These are phyloP conservation scores for Hibiscus trionum DNA, from an alignment of 345 rosid species.

Conservation along the genomic window DNA sequence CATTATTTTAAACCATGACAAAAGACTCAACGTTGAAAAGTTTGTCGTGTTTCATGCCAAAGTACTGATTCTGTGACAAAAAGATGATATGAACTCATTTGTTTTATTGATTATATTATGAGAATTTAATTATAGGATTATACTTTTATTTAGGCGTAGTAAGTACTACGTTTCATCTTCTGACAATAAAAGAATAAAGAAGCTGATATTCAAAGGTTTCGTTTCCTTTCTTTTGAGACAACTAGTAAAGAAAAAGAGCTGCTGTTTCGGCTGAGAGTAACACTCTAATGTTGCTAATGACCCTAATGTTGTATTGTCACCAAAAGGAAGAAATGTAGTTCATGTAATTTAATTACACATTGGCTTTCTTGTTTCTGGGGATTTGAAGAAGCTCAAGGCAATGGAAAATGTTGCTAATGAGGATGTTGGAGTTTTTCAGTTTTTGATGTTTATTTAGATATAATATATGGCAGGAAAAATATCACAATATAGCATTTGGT, in stretches of 20 bases:
- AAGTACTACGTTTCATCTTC: background rate
- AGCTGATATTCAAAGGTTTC: constrained; percentile 11
- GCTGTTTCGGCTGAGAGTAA: background rate
- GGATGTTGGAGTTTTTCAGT: too few species aligned
- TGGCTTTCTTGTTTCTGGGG: too few species aligned
- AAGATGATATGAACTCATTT: background rate
- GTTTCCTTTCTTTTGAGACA: constrained; percentile 11
- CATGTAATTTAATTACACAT: too few species aligned
- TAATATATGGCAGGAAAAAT: too few species aligned
- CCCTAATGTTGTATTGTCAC: too few species aligned
- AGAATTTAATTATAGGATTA: background rate
- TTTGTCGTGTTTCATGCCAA: background rate
- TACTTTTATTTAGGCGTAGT: background rate
- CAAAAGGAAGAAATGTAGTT: too few species aligned
- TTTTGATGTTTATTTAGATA: too few species aligned
- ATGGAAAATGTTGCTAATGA: too few species aligned
- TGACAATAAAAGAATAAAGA: background rate
- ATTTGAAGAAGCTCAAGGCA: too few species aligned
- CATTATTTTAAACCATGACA: background rate
- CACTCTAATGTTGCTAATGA: too few species aligned
- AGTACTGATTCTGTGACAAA: background rate
- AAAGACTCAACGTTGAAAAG: background rate
- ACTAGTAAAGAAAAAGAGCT: background rate
- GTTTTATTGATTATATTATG: background rate
- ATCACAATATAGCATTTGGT: too few species aligned